A percentile compares a stretch with the other conserved stretches of the same genome.
phyloP scores from a whole-genome alignment of 768 basidiomycete species.

The Mrakia hoshinonis region DNA sequence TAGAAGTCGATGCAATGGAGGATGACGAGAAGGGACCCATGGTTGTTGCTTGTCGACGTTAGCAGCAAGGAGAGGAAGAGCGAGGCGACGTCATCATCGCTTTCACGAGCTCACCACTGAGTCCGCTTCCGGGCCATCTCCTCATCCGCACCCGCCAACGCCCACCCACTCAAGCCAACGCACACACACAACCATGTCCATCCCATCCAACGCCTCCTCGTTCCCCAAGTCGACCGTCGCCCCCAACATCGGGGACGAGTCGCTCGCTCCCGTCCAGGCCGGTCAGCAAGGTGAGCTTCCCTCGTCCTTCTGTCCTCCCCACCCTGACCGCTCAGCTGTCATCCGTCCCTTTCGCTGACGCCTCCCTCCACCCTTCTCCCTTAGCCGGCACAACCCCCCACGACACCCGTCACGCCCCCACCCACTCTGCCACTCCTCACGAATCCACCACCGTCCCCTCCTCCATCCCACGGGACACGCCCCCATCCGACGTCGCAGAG shows the following conservation, averaged over 20 bases:
- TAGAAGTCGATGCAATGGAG: neutral
- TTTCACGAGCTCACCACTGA: neutral
- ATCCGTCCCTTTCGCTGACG: neutral
- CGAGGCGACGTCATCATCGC: neutral
- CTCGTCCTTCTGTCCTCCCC: neutral
- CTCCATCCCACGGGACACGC: neutral
- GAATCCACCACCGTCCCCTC: neutral
- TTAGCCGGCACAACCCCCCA: neutral
- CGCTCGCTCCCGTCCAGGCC: neutral
- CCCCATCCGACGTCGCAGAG: neutral
- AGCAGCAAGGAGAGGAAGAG: neutral
- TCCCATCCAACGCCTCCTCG: neutral
- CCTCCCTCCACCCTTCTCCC: neutral
- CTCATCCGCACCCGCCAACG: neutral
- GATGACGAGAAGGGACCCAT: constrained; percentile 8
- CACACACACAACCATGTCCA: neutral
- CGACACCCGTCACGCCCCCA: constrained; percentile 1
- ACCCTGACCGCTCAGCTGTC: neutral
- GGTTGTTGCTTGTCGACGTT: neutral
- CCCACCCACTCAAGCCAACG: neutral
- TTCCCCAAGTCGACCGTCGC: constrained; percentile 2
- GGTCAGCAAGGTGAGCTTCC: neutral
- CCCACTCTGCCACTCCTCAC: neutral
- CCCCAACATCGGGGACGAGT: constrained; percentile 13
- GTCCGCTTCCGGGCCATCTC: neutral